These are phyloP conservation scores for Borovskyia barvae DNA, from an alignment of 208 protist genomes.

Conservation along the genomic window DNA sequence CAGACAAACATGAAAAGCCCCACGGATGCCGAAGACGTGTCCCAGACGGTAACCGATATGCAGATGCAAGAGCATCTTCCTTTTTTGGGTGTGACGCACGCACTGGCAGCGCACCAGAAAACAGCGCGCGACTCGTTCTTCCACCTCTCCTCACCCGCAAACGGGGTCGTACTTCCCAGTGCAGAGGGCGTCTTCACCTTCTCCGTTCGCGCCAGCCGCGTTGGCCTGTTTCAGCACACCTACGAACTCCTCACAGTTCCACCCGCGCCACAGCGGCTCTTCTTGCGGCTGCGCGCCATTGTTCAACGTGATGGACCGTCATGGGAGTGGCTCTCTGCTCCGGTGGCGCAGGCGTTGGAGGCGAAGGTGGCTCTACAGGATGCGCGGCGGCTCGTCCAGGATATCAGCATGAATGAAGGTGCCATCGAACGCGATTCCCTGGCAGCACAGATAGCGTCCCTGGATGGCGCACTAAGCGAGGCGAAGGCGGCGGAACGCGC, in stretches of 20 bases:
- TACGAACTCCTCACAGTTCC: constrained; percentile 86
- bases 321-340: constrained; percentile 20
- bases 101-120: constrained; percentile 30
- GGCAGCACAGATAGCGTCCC: constrained; percentile 19
- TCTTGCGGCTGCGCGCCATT: constrained; percentile 63
- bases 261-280: constrained; percentile 42
- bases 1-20: too few species aligned
- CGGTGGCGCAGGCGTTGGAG: constrained; percentile 31
- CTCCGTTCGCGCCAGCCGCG: constrained; percentile 49
- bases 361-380: constrained; percentile 39
- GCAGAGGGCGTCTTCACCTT: constrained; percentile 59
- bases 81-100: too few species aligned
- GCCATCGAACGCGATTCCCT: constrained; percentile 52
- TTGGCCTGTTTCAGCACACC: constrained; percentile 51
- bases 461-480: constrained; percentile 18
- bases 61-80: too few species aligned
- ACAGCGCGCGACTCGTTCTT: constrained; percentile 41
- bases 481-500: constrained; percentile 10
- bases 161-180: constrained; percentile 74
- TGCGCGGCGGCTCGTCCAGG: constrained; percentile 45
- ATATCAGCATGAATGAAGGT: constrained; percentile 19
- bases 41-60: too few species aligned
- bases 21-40: too few species aligned
- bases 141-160: constrained; percentile 55
- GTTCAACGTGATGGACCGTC: constrained; percentile 29